phyloP scores from a whole-genome alignment of 2,329 filamentous ascomycete genomes.

The Fusarium devonianum region DNA sequence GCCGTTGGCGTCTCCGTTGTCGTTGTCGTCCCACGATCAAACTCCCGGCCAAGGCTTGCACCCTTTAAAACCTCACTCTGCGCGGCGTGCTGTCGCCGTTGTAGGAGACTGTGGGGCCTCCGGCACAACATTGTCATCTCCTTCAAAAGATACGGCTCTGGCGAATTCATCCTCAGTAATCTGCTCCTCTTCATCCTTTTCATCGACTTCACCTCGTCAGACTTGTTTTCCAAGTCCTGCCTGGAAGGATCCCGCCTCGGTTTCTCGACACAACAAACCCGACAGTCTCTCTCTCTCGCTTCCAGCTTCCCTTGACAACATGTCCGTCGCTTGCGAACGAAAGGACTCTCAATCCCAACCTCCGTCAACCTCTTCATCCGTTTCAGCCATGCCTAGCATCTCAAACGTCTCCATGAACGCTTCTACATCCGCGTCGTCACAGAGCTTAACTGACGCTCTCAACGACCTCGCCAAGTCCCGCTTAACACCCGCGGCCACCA shows the following conservation, averaged over 20 bases:
- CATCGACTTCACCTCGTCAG: constrained; percentile 22
- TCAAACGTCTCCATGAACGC: constrained; percentile 32
- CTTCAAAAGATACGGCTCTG: constrained; percentile 15
- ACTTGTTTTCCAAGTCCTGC: constrained; percentile 59
- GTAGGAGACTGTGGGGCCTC: constrained; percentile 38
- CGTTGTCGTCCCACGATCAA: constrained; percentile 15
- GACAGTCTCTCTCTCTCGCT: constrained; percentile 64
- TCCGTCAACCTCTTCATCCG: constrained; percentile 10
- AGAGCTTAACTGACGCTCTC: constrained; percentile 69
- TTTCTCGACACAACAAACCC: constrained; percentile 66
- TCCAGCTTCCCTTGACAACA: constrained; percentile 49
- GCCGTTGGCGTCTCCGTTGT: constrained; percentile 17
- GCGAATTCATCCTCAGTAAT: constrained; percentile 5
- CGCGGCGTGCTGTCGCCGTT: constrained; percentile 16
- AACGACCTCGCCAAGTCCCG: constrained; percentile 58
- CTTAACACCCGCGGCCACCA: constrained; percentile 41
- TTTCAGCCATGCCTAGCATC: constrained; percentile 8
- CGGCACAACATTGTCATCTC: constrained; percentile 24
- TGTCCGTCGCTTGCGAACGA: constrained; percentile 58
- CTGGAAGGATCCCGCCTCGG: constrained; percentile 80
- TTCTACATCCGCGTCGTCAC: constrained; percentile 57
- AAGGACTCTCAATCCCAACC: constrained; percentile 46
- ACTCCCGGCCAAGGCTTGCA: constrained; percentile 9
- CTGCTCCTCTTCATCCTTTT: constrained; percentile 37
- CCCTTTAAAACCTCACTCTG: constrained; percentile 28